Evolutionary conservation across 169 alveolate species (phyloP).

Genomic region (Plasmodium fragile): DNA sequence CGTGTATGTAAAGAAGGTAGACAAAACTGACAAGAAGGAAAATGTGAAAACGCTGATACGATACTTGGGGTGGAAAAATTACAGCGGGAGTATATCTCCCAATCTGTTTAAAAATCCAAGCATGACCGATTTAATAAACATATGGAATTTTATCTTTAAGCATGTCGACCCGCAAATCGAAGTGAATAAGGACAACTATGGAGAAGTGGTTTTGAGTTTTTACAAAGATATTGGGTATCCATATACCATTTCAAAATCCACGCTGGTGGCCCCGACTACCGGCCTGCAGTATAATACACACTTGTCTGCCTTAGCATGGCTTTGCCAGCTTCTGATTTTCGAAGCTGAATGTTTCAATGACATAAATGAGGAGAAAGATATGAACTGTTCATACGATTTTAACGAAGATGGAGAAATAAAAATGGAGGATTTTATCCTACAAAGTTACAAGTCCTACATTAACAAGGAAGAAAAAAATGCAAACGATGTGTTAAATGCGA

Average conservation of each 20-base stretch:
- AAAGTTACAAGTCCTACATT: constrained; percentile 50
- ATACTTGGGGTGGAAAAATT: constrained; percentile 75
- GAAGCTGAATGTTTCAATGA: constrained; percentile 85
- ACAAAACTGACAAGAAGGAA: constrained; percentile 72
- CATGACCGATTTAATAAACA: constrained; percentile 74
- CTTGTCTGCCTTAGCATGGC: constrained; percentile 87
- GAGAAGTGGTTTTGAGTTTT: constrained; percentile 77
- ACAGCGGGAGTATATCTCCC: constrained; percentile 70
- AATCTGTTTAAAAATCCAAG: constrained; percentile 75
- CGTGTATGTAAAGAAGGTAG: constrained; percentile 68
- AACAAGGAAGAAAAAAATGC: constrained; percentile 53
- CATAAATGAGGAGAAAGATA: constrained; percentile 77
- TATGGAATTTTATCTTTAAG: constrained; percentile 76
- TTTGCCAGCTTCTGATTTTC: constrained; percentile 85
- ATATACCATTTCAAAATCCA: constrained; percentile 83
- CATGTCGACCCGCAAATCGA: constrained; percentile 74
- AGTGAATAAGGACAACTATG: constrained; percentile 75
- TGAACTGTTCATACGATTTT: constrained; percentile 74
- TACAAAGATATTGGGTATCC: constrained; percentile 86
- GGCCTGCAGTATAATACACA: constrained; percentile 88
- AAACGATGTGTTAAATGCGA: constrained; percentile 44
- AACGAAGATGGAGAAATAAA: constrained; percentile 56
- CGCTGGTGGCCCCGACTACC: constrained; percentile 88
- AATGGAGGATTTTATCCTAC: constrained; percentile 67
- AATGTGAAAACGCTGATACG: constrained; percentile 76